Conservation (phyloP, 768 basidiomycete species). For the Lanmaoa pseudosensibilis region DNA sequence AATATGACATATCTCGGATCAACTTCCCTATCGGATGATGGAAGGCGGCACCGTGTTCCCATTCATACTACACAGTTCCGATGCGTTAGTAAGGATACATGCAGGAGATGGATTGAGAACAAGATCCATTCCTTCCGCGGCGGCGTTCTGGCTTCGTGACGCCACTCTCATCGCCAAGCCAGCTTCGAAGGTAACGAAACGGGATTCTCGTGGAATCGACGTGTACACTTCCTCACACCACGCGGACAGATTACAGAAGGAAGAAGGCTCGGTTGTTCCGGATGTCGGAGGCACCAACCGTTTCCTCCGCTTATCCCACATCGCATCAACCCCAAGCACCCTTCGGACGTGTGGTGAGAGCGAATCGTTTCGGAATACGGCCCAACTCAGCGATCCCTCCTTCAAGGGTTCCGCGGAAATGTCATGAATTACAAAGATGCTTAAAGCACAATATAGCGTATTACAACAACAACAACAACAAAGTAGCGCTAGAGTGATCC, state of each 20-base stretch:
- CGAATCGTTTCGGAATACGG: too few species aligned
- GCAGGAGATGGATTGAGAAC: too few species aligned
- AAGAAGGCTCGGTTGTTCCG: not conserved
- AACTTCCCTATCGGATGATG: not conserved
- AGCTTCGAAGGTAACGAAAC: not conserved
- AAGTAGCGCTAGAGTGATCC: not conserved
- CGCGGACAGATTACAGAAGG: not conserved
- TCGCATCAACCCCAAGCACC: not conserved
- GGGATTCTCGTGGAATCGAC: slow-evolving; percentile 9
- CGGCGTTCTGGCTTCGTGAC: slow-evolving; percentile 1
- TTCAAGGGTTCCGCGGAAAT: not conserved
- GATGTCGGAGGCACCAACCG: not conserved
- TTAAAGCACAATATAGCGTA: slow-evolving; percentile 7
- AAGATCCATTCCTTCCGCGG: not conserved
- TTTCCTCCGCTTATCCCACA: slow-evolving; percentile 4
- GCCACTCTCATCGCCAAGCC: not conserved
- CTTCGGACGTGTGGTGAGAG: not conserved
- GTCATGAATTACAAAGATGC: slow-evolving; percentile 6
- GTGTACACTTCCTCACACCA: not conserved
- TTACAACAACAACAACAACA: slow-evolving; percentile 23
- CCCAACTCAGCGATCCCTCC: not conserved
- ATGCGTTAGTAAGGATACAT: not conserved
- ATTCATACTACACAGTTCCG: not conserved
- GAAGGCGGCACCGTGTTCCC: not conserved
- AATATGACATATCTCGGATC: not conserved